Base-by-base conservation (phyloP, 2,329 filamentous ascomycete species). In the Sporothrix schenckii region DNA sequence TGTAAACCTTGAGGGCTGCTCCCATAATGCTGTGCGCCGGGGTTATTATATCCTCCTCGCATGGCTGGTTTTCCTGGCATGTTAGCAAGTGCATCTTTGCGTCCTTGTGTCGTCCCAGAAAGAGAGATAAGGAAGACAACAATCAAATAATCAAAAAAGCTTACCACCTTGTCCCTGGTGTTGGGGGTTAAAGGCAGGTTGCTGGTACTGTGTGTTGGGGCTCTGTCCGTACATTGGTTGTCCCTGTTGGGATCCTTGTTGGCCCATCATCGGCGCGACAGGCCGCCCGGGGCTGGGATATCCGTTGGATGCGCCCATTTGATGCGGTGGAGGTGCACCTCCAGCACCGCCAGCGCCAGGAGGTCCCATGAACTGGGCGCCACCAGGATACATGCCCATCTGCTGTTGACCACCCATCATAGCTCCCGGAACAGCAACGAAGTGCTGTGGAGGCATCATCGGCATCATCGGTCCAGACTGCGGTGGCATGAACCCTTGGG, bases 231-330 rank as follows among this genome's bases (percentile, higher is more conserved):
- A 94, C 81, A 84, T 88, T 76, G 83, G 88, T 78, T 96, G 93
- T 53, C 94, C 93, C 79, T 97, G 94, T 77, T 97, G 94, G 39
- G 94, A 97, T 69, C 92, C 92, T 81, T 97, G 93, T 74, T 94
- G 94, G 76, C 90, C 92, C 94, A 98, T 98, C 89, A 96, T 93
- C 1, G 92, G 90, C 14, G 95, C 79, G 39, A 72, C 72, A 1
- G 90, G 89, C 63, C 93, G 88, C 70, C 92, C 89, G 0, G 94
- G 94, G 78, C 94, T 97, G n/a, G 93, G 92, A 77, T 92, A 97
- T 19, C 93, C 92, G 75, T 90, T 91, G 9, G 87, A 85, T 56
- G 87, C 91, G 24, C 90, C 88, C 69, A 88, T 85, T 10, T 82
- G 80, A 74, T 88, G 87, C 39, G 86, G 87, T 21, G 85, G 84